Percentiles rank a stretch among this genome's conserved stretches.
Evolutionary conservation across 306 rosid genomes (phyloP).

Genomic region (Parietaria judaica): DNA sequence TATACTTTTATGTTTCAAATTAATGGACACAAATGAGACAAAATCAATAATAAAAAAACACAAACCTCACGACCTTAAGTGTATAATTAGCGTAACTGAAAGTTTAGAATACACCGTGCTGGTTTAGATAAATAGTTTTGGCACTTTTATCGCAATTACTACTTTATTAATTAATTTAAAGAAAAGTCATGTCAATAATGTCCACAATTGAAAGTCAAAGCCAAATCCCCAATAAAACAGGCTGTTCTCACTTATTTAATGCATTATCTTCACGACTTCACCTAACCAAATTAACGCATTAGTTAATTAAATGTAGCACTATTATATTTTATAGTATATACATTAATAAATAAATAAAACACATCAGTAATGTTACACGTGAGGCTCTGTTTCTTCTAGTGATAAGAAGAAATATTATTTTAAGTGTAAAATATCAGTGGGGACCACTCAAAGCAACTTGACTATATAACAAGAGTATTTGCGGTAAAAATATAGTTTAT

Average conservation of each 20-base stretch:
- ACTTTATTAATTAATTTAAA: neutral
- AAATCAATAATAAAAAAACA: no score
- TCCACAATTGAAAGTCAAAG: slow-evolving; percentile 8
- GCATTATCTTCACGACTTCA: neutral
- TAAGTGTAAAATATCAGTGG: neutral
- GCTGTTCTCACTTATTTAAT: neutral
- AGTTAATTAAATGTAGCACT: neutral
- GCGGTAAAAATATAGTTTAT: neutral
- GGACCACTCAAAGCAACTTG: slow-evolving; percentile 1
- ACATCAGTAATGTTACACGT: neutral
- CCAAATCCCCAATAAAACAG: neutral
- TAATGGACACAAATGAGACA: no score
- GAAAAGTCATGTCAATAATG: neutral
- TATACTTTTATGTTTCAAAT: no score
- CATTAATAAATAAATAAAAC: neutral
- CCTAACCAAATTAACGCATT: neutral
- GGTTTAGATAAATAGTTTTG: no score
- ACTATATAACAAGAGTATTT: neutral
- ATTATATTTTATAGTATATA: neutral
- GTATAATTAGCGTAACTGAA: no score
- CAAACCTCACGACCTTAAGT: no score
- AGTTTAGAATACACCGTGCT: no score
- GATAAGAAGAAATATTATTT: neutral
- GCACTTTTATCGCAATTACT: no score
- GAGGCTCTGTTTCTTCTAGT: neutral